These are phyloP conservation scores for Spinellus fusiger DNA, from an alignment of 192 early-diverging fungal species.

Conservation along the genomic window DNA sequence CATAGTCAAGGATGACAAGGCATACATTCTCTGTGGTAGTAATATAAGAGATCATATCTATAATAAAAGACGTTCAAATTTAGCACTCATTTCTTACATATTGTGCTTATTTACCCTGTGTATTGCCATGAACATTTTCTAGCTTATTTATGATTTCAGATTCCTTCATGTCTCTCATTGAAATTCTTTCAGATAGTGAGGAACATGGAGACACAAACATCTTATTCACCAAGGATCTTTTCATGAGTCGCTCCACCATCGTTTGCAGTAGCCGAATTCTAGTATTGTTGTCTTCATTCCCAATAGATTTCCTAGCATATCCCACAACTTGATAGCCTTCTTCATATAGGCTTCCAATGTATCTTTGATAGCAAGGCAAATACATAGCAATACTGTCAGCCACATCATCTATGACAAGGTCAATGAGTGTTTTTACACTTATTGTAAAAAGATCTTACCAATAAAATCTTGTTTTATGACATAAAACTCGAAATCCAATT, in stretches of 20 bases:
- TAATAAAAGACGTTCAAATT: neutral
- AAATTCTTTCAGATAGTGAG: neutral
- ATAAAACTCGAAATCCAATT: too few species aligned
- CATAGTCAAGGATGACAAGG: neutral
- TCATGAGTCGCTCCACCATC: neutral
- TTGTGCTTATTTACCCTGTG: neutral
- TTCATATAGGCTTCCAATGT: neutral
- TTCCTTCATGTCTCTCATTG: neutral
- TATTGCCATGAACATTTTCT: neutral
- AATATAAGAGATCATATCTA: slow-evolving; percentile 1
- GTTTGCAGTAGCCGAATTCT: neutral
- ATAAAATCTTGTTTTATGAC: too few species aligned
- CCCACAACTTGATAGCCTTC: neutral
- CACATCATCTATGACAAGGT: too few species aligned
- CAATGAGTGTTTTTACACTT: too few species aligned
- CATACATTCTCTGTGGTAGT: neutral
- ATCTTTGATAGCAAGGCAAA: slow-evolving; percentile 3
- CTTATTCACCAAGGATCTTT: neutral
- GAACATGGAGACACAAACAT: neutral
- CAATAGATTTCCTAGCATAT: neutral
- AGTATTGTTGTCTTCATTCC: neutral
- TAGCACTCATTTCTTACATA: neutral
- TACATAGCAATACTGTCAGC: too few species aligned
- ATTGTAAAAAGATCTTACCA: too few species aligned
- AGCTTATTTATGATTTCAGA: too few species aligned